Conservation (phyloP, 768 basidiomycete species). For the Lactarius psammicola region DNA sequence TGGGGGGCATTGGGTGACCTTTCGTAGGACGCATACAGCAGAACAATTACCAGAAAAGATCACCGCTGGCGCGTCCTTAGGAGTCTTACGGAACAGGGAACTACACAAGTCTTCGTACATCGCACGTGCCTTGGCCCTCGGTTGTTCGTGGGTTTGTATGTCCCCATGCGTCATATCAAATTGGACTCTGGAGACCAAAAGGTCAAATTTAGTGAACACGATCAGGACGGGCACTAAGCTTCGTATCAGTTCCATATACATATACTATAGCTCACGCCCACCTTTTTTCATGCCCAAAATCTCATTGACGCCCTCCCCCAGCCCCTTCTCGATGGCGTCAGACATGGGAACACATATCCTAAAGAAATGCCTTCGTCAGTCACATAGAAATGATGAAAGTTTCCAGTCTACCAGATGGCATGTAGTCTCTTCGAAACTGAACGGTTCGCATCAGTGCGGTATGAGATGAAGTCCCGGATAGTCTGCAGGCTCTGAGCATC, state of each 20-base stretch:
- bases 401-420: constrained; percentile 13
- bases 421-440: constrained; percentile 10
- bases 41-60: constrained; percentile 11
- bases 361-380: not conserved
- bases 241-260: not conserved
- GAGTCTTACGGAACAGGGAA: not conserved
- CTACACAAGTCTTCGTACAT: not conserved
- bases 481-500: not conserved
- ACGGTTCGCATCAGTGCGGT: not conserved
- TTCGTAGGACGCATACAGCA: not conserved
- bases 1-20: not conserved
- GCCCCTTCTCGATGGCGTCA: not conserved
- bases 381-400: not conserved
- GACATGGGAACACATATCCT: constrained; percentile 17
- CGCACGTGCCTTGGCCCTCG: not conserved
- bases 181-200: not conserved
- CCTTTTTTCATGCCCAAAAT: constrained; percentile 8
- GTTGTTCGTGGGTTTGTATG: not conserved
- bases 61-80: not conserved
- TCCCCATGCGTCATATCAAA: not conserved
- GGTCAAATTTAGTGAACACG: constrained; percentile 13
- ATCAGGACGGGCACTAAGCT: constrained; percentile 9
- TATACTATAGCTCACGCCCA: not conserved
- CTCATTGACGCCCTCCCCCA: not conserved
- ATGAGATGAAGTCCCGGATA: not conserved